Conservation (phyloP, 1,139 yeast genomes). For the Kodamaea ohmeri region DNA sequence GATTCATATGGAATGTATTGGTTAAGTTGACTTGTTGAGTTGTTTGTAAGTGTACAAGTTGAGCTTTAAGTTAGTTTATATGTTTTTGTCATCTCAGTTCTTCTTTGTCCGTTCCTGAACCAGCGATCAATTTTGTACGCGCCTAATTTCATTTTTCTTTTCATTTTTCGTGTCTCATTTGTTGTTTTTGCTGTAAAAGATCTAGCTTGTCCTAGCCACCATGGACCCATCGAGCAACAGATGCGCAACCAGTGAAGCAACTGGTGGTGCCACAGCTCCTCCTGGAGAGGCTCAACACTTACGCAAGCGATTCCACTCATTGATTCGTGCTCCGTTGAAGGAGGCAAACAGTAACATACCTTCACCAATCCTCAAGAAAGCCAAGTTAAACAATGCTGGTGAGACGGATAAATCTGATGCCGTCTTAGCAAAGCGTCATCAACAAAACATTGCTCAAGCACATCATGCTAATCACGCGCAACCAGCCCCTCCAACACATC, state of each 20-base stretch:
- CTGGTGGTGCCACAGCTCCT: conserved; percentile 4
- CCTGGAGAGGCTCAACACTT: conserved; percentile 9
- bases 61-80: no score
- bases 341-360: conserved; percentile 46
- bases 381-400: conserved; percentile 19
- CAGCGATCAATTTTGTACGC: not conserved
- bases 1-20: no score
- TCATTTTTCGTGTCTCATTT: conserved; percentile 6
- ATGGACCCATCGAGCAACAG: conserved; percentile 4
- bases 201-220: not conserved
- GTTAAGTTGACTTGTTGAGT: no score
- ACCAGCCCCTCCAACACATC: no score
- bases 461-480: no score
- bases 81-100: not conserved
- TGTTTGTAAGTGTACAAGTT: no score
- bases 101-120: not conserved
- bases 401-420: no score
- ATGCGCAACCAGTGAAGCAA: not conserved
- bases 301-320: conserved; percentile 16
- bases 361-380: conserved; percentile 36
- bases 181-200: conserved; percentile 6
- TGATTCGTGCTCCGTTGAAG: conserved; percentile 39
- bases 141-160: conserved; percentile 17
- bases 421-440: no score
- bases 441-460: no score